Conservation (phyloP, 1,284 basidiomycete species). For the Chondrostereum purpureum region DNA sequence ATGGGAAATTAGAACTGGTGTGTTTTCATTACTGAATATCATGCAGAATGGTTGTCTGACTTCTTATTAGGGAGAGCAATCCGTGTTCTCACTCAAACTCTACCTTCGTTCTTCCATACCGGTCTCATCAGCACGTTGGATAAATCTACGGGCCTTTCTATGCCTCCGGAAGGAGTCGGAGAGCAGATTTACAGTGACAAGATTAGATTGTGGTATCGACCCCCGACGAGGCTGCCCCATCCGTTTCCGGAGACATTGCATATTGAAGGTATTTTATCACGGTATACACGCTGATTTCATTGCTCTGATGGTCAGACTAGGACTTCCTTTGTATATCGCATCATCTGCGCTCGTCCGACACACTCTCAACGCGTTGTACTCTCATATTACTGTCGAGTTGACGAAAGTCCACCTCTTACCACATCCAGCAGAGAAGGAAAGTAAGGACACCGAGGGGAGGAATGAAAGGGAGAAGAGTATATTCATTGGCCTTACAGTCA, state of each 20-base stretch:
- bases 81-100: slow-evolving; percentile 57
- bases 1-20: slow-evolving; percentile 65
- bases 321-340: slow-evolving; percentile 62
- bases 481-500: slow-evolving; percentile 9
- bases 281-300: too few relatives aligned
- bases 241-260: slow-evolving; percentile 64
- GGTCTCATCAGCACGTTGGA: slow-evolving; percentile 59
- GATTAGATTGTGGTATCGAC: slow-evolving; percentile 55
- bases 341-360: slow-evolving; percentile 66
- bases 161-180: slow-evolving; percentile 21
- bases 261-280: slow-evolving; percentile 63
- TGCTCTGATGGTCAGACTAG: slow-evolving; percentile 25
- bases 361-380: slow-evolving; percentile 67
- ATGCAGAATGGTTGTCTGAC: slow-evolving; percentile 20
- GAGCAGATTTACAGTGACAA: slow-evolving; percentile 51
- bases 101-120: slow-evolving; percentile 64
- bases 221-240: slow-evolving; percentile 54
- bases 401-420: slow-evolving; percentile 38
- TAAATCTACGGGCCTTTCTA: slow-evolving; percentile 31
- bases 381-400: slow-evolving; percentile 52
- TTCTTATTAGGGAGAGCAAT: slow-evolving; percentile 57
- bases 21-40: slow-evolving; percentile 16
- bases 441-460: not conserved
- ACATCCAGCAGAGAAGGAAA: slow-evolving; percentile 9
- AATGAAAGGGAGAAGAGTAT: slow-evolving; percentile 10